Conservation (phyloP, 2,329 filamentous ascomycete species). For the Penicillium sp. region DNA sequence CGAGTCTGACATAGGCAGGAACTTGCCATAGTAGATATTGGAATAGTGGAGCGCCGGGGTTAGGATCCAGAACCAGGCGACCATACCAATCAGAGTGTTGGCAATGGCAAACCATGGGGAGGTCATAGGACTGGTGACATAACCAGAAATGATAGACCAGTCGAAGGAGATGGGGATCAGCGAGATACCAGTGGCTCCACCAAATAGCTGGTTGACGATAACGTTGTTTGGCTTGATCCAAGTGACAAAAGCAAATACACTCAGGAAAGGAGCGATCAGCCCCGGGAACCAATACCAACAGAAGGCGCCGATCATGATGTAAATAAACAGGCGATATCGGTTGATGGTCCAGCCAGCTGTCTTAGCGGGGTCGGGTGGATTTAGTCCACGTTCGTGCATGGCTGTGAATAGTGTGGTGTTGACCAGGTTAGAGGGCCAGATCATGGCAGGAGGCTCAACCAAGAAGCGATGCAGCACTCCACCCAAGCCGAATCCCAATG, state of each 20-base stretch:
- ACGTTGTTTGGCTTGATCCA: constrained; percentile 70
- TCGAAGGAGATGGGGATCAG: constrained; percentile 55
- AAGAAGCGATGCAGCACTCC: constrained; percentile 67
- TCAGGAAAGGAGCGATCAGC: constrained; percentile 68
- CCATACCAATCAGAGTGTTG: constrained; percentile 68
- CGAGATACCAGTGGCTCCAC: constrained; percentile 19
- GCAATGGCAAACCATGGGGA: constrained; percentile 73
- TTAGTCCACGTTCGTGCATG: constrained; percentile 62
- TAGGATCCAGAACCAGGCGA: constrained; percentile 64
- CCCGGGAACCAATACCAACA: constrained; percentile 70
- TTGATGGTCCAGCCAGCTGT: constrained; percentile 65
- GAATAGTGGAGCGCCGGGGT: constrained; percentile 64
- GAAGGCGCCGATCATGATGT: constrained; percentile 59
- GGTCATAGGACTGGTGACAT: constrained; percentile 66
- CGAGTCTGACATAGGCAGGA: constrained; percentile 69
- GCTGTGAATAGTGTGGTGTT: constrained; percentile 68
- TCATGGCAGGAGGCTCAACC: constrained; percentile 62
- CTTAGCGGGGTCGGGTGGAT: constrained; percentile 55
- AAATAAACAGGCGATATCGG: constrained; percentile 64
- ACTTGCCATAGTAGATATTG: constrained; percentile 64
- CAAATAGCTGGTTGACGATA: constrained; percentile 62
- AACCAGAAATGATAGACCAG: constrained; percentile 72
- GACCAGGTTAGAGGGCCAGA: constrained; percentile 70
- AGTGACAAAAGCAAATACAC: constrained; percentile 69
- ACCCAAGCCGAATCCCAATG: constrained; percentile 68